phyloP scores from a whole-genome alignment of 192 early-diverging fungal species.

The Dissophora ornata region DNA sequence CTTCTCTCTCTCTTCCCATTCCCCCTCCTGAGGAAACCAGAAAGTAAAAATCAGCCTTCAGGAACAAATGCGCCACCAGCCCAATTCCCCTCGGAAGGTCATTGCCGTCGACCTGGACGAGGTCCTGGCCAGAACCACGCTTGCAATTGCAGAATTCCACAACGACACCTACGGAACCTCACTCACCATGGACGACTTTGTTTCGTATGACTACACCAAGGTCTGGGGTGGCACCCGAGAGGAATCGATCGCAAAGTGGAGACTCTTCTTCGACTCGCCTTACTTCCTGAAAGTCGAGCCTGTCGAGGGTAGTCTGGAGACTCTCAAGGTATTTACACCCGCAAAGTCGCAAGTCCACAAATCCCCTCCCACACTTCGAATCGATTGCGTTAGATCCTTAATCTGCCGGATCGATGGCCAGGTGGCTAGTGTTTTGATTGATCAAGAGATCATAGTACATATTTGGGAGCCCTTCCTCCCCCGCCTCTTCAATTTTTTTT shows the following conservation, averaged over 20 bases:
- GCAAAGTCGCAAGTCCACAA: neutral
- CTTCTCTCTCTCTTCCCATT: neutral
- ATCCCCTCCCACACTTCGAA: too few relatives aligned
- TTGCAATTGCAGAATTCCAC: slow-evolving; percentile 65
- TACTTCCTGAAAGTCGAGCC: slow-evolving; percentile 66
- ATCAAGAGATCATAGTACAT: too few relatives aligned
- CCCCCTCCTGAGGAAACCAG: too few relatives aligned
- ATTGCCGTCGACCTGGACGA: slow-evolving; percentile 69
- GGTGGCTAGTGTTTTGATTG: too few relatives aligned
- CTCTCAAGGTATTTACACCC: slow-evolving; percentile 53
- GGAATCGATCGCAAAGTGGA: slow-evolving; percentile 64
- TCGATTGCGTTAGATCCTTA: too few relatives aligned
- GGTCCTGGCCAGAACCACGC: slow-evolving; percentile 61
- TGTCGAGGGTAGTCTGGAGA: slow-evolving; percentile 64
- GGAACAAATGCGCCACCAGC: slow-evolving; percentile 40
- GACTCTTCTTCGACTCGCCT: slow-evolving; percentile 64
- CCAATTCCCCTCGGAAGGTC: slow-evolving; percentile 48
- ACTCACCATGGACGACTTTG: slow-evolving; percentile 59
- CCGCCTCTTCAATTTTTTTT: too few relatives aligned
- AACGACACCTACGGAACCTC: slow-evolving; percentile 64
- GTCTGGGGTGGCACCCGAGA: slow-evolving; percentile 67
- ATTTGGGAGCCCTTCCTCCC: too few relatives aligned
- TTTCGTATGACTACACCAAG: slow-evolving; percentile 62
- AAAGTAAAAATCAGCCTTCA: too few relatives aligned
- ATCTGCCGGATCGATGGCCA: too few relatives aligned